Base-by-base conservation (phyloP, 2,329 filamentous ascomycete genomes). In the Penicillium sp. region DNA sequence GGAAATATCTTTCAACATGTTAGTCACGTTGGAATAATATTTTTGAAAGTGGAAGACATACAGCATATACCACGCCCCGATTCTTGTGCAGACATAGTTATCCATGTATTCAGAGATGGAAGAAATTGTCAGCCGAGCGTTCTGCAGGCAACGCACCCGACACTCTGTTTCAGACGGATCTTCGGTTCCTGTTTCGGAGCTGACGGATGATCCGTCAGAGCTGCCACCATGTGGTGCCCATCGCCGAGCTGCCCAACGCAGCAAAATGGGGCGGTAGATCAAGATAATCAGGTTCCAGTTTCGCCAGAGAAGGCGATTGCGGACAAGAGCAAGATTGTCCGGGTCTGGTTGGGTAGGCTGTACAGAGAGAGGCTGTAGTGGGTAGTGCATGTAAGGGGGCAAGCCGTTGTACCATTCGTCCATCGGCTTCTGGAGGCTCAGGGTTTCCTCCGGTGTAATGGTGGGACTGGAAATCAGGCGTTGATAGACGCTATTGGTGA, bases 21-120 rank as follows among this genome's bases (percentile, higher is more conserved):
- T 46, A 58, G 47, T 41, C 17, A 15, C 10, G 9, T 21, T 40
- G 21, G 2, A 10, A 17, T 24, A 2, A 23, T n/a, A 26, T 12
- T 8, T 30, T 12, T 10, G 24, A 13, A 36, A 21, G 7, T 8
- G 7, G 13, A 45, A 24, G 20, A 63, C 66, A 32, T 66, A 72
- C 66, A 77, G 64, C 62, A 75, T 73, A 54, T 77, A 77, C 74
- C 74, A 76, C 39, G 68, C 71, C 13, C 70, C 70, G 27, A 77
- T 58, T 51, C 73, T 67, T 2, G 74, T 75, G 49, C 71, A 71
- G 34, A 72, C 64, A 41, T 71, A 68, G 13, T 67, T 70, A 26
- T 68, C 65, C 64, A 75, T 71, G 48, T 72, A 77, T 26, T 74
- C 68, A 1, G 68, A 70, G 34, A 77, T 75, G 3, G 69, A 73